Evolutionary conservation across 2,329 filamentous ascomycete genomes (phyloP).

Genomic region (Rachicladosporium sp.): DNA sequence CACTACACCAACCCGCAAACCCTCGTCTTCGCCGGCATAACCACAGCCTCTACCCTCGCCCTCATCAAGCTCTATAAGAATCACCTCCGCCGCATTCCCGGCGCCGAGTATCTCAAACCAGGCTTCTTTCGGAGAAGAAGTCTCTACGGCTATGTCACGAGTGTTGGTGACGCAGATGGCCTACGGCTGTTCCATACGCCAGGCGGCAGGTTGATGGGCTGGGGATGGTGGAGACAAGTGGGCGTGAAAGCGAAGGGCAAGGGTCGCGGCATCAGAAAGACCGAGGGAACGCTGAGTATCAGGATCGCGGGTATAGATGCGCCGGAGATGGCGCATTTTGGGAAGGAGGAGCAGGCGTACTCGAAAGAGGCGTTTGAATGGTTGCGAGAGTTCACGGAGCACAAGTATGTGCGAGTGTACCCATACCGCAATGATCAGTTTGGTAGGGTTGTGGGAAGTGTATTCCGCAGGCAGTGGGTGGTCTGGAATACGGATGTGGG

Average conservation of each 20-base stretch:
- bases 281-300: conserved; percentile 52
- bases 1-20: conserved; percentile 8
- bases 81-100: conserved; percentile 75
- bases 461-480: conserved; percentile 35
- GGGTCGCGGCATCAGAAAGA: conserved; percentile 27
- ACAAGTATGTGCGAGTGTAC: conserved; percentile 65
- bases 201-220: conserved; percentile 73
- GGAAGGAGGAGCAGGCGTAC: conserved; percentile 73
- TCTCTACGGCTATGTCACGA: conserved; percentile 76
- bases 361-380: conserved; percentile 69
- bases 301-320: conserved; percentile 88
- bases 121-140: conserved; percentile 62
- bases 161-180: conserved; percentile 91
- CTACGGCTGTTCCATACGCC: conserved; percentile 93
- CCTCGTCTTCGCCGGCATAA: conserved; percentile 30
- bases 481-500: conserved; percentile 69
- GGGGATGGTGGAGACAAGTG: conserved; percentile 44
- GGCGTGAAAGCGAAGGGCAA: conserved; percentile 8
- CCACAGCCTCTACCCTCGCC: conserved; percentile 44
- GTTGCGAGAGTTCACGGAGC: conserved; percentile 60
- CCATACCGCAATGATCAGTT: conserved; percentile 85
- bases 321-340: conserved; percentile 87
- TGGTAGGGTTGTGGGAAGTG: conserved; percentile 76
- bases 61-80: conserved; percentile 49
- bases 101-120: conserved; percentile 61